A percentile compares a stretch with the other conserved stretches of the same genome.
Evolutionary conservation across 202 grass and related monocot genomes (phyloP).

Genomic region (Zoysia matrella): DNA sequence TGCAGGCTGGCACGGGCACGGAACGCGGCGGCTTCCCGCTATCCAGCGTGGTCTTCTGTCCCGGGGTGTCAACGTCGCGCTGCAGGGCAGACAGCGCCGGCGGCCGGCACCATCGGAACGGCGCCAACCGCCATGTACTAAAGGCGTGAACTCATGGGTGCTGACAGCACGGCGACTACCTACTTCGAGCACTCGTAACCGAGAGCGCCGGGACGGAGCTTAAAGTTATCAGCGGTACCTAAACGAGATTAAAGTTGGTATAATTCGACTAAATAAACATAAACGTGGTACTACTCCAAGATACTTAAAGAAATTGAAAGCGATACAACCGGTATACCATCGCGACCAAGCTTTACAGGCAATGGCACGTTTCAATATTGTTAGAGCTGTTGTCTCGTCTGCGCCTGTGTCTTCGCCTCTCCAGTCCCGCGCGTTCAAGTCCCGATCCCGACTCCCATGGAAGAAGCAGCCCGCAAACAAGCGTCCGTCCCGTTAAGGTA

Average conservation of each 20-base stretch:
- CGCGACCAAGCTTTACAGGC: not conserved
- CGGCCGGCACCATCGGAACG: not conserved
- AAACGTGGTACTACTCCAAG: not conserved
- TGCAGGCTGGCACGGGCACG: not conserved
- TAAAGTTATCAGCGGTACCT: not conserved
- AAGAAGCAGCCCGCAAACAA: slow-evolving; percentile 2
- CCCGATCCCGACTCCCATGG: slow-evolving; percentile 7
- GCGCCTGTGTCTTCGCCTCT: not conserved
- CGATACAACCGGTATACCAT: not conserved
- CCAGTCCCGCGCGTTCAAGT: not conserved
- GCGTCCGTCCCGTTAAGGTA: not conserved
- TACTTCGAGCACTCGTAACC: not conserved
- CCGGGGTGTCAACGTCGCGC: not conserved
- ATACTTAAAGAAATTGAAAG: not conserved
- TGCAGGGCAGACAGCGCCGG: not conserved
- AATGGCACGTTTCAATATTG: not conserved
- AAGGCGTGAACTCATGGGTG: too few species aligned
- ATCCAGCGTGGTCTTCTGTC: not conserved
- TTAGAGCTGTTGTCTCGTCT: not conserved
- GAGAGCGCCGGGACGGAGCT: not conserved
- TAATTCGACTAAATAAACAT: not conserved
- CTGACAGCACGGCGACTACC: not conserved
- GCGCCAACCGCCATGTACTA: not conserved
- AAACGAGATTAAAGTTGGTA: not conserved
- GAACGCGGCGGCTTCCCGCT: not conserved